Conservation (phyloP, 139 green algal species). For the Coccomyxa sp. region DNA sequence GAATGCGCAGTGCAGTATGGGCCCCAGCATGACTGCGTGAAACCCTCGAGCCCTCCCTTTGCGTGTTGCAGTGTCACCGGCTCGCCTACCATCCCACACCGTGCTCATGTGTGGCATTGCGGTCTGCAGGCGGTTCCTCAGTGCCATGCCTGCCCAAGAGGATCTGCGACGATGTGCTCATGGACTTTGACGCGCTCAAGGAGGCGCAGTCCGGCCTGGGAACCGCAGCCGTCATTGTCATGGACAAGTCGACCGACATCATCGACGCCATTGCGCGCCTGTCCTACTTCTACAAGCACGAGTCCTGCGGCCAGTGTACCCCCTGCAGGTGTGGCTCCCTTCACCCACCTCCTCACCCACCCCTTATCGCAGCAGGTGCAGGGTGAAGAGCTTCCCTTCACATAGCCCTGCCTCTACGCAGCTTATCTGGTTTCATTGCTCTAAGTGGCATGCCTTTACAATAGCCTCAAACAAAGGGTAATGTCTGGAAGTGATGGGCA, state of each 20-base stretch:
- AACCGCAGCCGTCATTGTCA: slow-evolving; percentile 98
- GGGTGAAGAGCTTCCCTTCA: no score
- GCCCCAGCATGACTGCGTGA: no score
- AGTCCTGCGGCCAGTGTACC: slow-evolving; percentile 97
- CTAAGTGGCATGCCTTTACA: no score
- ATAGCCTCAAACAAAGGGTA: no score
- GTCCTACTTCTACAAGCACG: slow-evolving; percentile 99
- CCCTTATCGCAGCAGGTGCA: no score
- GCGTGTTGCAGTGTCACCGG: not conserved
- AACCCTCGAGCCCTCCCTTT: no score
- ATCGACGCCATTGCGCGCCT: slow-evolving; percentile 94
- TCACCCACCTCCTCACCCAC: not conserved
- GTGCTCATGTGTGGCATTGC: not conserved
- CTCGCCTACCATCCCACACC: not conserved
- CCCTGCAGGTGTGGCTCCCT: slow-evolving; percentile 57
- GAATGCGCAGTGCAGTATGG: no score
- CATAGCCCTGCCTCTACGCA: no score
- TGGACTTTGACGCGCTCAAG: slow-evolving; percentile 98
- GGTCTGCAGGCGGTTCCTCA: slow-evolving; percentile 75
- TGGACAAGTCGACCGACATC: slow-evolving; percentile 97
- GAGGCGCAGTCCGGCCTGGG: slow-evolving; percentile 82
- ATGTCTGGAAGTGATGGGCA: no score
- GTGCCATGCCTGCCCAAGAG: slow-evolving; percentile 89
- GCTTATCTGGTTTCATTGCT: no score
- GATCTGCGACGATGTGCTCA: slow-evolving; percentile 87